Conservation (phyloP, 805 yeast genomes). For the Debaryomyces prosopidis region DNA sequence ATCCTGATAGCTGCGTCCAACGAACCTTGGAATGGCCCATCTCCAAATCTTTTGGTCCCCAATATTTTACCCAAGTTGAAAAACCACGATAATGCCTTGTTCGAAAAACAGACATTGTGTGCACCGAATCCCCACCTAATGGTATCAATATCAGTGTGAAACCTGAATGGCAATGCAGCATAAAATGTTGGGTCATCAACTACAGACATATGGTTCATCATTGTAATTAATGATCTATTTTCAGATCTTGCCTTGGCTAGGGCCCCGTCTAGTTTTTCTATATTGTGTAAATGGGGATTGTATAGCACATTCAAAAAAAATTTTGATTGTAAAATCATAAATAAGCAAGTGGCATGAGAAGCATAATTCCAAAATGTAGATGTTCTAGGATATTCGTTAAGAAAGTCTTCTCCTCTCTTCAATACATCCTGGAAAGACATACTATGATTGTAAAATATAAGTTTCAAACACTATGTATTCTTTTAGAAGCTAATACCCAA, state of each 20-base stretch:
- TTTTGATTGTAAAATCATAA: slow-evolving; percentile 67
- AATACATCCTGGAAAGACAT: slow-evolving; percentile 75
- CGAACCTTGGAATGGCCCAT: slow-evolving; percentile 89
- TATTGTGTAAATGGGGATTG: slow-evolving; percentile 59
- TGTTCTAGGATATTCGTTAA: slow-evolving; percentile 61
- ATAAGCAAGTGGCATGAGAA: slow-evolving; percentile 66
- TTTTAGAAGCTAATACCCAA: no score
- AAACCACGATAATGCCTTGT: slow-evolving; percentile 50
- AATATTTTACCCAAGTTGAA: slow-evolving; percentile 89
- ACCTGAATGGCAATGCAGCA: slow-evolving; percentile 79
- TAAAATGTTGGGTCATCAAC: slow-evolving; percentile 92
- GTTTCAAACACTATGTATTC: no score
- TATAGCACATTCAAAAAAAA: slow-evolving; percentile 60
- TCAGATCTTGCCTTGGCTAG: slow-evolving; percentile 62
- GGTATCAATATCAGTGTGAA: slow-evolving; percentile 58
- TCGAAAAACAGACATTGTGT: slow-evolving; percentile 80
- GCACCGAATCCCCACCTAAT: slow-evolving; percentile 97
- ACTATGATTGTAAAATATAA: background rate
- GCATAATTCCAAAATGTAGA: slow-evolving; percentile 62
- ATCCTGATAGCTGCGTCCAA: slow-evolving; percentile 83
- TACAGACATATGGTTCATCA: slow-evolving; percentile 91
- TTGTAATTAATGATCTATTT: slow-evolving; percentile 74
- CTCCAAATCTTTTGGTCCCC: slow-evolving; percentile 84
- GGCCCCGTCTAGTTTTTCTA: slow-evolving; percentile 66
- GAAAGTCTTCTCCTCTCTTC: slow-evolving; percentile 70